Conservation (phyloP, 805 yeast species). For the Ogataea populi-albae region DNA sequence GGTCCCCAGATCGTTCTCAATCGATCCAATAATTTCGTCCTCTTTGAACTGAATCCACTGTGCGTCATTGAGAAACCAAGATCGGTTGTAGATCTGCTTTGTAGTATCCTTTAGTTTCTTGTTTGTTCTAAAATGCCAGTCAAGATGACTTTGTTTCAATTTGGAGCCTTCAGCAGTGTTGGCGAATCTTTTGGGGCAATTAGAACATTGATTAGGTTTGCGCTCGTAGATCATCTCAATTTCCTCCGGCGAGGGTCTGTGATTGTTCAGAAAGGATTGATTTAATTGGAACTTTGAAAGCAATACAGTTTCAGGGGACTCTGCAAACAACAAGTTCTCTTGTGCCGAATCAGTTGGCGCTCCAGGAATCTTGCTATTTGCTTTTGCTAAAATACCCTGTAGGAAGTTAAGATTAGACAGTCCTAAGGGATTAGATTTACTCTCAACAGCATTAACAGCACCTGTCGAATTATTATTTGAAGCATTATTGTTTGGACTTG, state of each 20-base stretch:
- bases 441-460: constrained; percentile 3
- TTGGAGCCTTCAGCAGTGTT: constrained; percentile 53
- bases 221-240: constrained; percentile 48
- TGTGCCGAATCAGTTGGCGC: too few relatives aligned
- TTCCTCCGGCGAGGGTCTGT: constrained; percentile 34
- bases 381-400: constrained; percentile 15
- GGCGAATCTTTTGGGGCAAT: constrained; percentile 84
- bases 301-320: constrained; percentile 16
- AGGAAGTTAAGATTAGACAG: constrained; percentile 14
- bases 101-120: constrained; percentile 55
- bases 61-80: constrained; percentile 74
- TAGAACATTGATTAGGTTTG: constrained; percentile 77
- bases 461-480: too few relatives aligned
- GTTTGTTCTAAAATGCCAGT: constrained; percentile 95
- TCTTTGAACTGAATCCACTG: constrained; percentile 77
- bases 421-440: constrained; percentile 8
- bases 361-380: constrained; percentile 3
- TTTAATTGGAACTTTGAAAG: constrained; percentile 24
- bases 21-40: constrained; percentile 50
- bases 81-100: constrained; percentile 65
- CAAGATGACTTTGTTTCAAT: constrained; percentile 67
- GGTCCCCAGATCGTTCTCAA: constrained; percentile 20
- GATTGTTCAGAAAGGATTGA: constrained; percentile 38
- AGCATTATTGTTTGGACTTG: background rate
- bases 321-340: background rate